Evolutionary conservation across 129 eudicot genomes (phyloP), one percentile per base, ranked within the genome.

Genomic region (Lonicera japonica): DNA sequence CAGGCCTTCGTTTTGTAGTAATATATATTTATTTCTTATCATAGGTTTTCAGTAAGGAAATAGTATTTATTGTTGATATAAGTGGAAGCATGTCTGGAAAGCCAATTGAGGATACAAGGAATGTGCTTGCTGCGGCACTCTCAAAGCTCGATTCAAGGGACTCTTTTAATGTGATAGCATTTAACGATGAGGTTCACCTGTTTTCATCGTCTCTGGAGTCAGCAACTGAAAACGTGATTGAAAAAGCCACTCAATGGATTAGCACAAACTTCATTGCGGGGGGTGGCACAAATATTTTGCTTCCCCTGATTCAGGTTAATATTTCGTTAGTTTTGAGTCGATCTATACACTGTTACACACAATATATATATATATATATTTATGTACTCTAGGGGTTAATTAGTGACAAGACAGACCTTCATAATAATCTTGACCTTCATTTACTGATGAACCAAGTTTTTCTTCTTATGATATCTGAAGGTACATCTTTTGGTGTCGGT

Each of bases 31-130:
- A 17, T 15, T 18, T 25, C 34, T 11, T 41, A 63, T 77, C 54
- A 58, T 57, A 92, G 99, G 84, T 80, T 68, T 82, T 88, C 25
- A 82, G 76, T 63, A 85, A 75, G 72, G 83, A 85, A 55, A 80
- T 92, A 66, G 73, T 88, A 43, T 87, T 80, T 80, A 79, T 80
- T 25, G 88, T 92, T 71, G 99, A 92, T 74, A 85, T 83, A 66
- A 92, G 99, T 72, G 89, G 86, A 66, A 92, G 99, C 83, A 92
- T 92, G 99, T 73, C 56, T 60, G 99, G 95, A 40, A 87, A 83
- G 70, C 86, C 82, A 50, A 77, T 92, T 48, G 96, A 87, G 56
- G 90, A 82, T 70, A 81, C 91, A 67, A 92, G 85, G 78, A 87
- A 15, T 69, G 96, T 86, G 1, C 75, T 88, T 25, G 55, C 69